Conservation (phyloP, 2,329 filamentous ascomycete genomes). For the Alternaria viburni region DNA sequence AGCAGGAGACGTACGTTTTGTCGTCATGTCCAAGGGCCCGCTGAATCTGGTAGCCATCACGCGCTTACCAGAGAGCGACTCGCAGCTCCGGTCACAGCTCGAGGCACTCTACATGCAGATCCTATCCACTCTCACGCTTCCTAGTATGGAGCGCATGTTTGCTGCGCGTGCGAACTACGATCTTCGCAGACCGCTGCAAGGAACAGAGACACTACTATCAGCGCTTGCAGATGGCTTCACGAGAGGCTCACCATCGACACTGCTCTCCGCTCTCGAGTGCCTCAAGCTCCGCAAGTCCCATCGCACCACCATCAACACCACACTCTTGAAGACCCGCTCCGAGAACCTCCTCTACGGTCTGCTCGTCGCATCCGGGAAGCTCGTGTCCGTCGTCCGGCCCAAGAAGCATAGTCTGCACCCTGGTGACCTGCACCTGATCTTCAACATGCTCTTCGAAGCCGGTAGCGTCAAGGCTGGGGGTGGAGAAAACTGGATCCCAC, state of each 20-base stretch:
- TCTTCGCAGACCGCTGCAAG: slow-evolving; percentile 84
- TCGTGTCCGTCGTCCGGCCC: slow-evolving; percentile 93
- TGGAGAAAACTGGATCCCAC: slow-evolving; percentile 97
- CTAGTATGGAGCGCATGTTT: slow-evolving; percentile 85
- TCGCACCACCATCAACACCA: slow-evolving; percentile 83
- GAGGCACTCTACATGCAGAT: slow-evolving; percentile 99
- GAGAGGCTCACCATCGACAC: slow-evolving; percentile 83
- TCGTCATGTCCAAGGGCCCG: slow-evolving; percentile 82
- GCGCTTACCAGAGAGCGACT: slow-evolving; percentile 87
- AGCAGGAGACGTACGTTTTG: slow-evolving; percentile 84
- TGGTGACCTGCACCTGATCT: slow-evolving; percentile 92
- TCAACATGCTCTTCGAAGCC: slow-evolving; percentile 99
- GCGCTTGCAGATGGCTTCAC: slow-evolving; percentile 95
- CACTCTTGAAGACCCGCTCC: slow-evolving; percentile 77
- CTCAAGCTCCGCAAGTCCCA: slow-evolving; percentile 90
- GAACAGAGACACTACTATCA: slow-evolving; percentile 88
- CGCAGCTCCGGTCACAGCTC: slow-evolving; percentile 83
- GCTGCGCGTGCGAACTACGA: slow-evolving; percentile 91
- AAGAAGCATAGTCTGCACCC: slow-evolving; percentile 95
- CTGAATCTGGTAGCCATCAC: slow-evolving; percentile 95
- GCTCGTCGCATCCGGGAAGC: slow-evolving; percentile 86
- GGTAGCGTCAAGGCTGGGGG: slow-evolving; percentile 87
- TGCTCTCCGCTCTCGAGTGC: slow-evolving; percentile 91
- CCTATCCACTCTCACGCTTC: slow-evolving; percentile 89
- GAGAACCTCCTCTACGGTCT: slow-evolving; percentile 88